phyloP scores from a whole-genome alignment of 495 filamentous ascomycete genomes.

The Aspergillus cavernicola region DNA sequence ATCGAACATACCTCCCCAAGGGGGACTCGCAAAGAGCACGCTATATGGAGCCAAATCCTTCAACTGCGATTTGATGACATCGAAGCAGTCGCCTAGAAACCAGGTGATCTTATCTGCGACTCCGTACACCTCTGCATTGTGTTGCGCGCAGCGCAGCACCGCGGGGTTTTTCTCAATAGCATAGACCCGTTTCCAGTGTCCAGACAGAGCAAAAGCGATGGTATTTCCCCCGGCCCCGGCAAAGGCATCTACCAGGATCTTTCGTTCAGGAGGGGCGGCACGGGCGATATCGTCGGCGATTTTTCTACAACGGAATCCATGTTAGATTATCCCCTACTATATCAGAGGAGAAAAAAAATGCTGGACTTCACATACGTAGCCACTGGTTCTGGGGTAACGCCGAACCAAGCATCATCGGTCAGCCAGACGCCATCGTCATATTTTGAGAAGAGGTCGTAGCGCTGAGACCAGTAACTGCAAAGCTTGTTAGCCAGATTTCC shows the following conservation, averaged over 20 bases:
- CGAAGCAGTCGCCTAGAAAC: slow-evolving; percentile 80
- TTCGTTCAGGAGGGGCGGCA: slow-evolving; percentile 47
- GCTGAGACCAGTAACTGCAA: slow-evolving; percentile 80
- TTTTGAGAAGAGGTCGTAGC: slow-evolving; percentile 74
- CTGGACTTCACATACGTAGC: slow-evolving; percentile 57
- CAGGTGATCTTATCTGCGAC: slow-evolving; percentile 77
- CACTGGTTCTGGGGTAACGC: slow-evolving; percentile 87
- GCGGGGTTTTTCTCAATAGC: slow-evolving; percentile 79
- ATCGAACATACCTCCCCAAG: slow-evolving; percentile 73
- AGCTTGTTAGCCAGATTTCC: slow-evolving; percentile 10
- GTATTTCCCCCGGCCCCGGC: slow-evolving; percentile 88
- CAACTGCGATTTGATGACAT: slow-evolving; percentile 48
- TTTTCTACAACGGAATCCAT: slow-evolving; percentile 46
- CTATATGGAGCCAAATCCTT: slow-evolving; percentile 50
- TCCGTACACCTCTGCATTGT: slow-evolving; percentile 86
- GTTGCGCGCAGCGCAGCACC: slow-evolving; percentile 80
- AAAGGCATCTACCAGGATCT: slow-evolving; percentile 78
- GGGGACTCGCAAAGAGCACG: slow-evolving; percentile 84
- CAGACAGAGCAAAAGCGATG: slow-evolving; percentile 84
- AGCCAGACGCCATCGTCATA: slow-evolving; percentile 86
- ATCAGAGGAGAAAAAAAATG: background rate
- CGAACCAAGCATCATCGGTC: slow-evolving; percentile 92
- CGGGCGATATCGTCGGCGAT: slow-evolving; percentile 71
- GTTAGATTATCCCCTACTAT: background rate
- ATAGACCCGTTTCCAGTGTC: slow-evolving; percentile 74